A percentile compares a stretch with the other conserved stretches of the same genome.
Conservation (phyloP, 106 monocot species). For the Ottelia alismoides region DNA sequence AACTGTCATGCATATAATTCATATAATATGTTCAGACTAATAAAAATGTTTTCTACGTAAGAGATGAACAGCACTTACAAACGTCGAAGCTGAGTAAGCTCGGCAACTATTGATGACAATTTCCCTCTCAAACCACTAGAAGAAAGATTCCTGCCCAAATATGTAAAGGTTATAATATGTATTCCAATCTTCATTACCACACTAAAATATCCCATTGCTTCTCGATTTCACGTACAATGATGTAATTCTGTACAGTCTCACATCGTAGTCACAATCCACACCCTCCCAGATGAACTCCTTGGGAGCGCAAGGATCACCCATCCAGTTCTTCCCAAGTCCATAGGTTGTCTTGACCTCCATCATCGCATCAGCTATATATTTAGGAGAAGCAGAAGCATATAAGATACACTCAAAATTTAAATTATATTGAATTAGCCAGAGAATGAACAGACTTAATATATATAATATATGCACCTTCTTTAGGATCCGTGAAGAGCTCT, state of each 20-base stretch:
- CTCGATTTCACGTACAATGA: background rate
- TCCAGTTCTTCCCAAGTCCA: background rate
- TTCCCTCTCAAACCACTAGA: too few species aligned
- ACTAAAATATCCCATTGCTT: too few species aligned
- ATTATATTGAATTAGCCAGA: background rate
- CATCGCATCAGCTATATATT: background rate
- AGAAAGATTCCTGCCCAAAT: too few species aligned
- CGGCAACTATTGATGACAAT: too few species aligned
- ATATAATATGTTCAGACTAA: too few species aligned
- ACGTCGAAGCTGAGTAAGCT: too few species aligned
- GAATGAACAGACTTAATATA: conserved; percentile 2
- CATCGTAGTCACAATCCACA: background rate
- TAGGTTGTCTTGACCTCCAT: background rate
- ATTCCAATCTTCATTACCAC: too few species aligned
- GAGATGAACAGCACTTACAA: too few species aligned
- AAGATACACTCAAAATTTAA: background rate
- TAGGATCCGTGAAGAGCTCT: background rate
- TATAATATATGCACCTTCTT: background rate
- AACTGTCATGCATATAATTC: too few species aligned
- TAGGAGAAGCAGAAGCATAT: too few species aligned
- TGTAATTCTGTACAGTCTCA: background rate
- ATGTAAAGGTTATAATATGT: too few species aligned
- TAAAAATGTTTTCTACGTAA: too few species aligned
- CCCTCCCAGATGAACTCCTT: background rate
- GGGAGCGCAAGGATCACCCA: background rate